Conservation (phyloP, 768 basidiomycete genomes). For the Nidularia pulvinata region DNA sequence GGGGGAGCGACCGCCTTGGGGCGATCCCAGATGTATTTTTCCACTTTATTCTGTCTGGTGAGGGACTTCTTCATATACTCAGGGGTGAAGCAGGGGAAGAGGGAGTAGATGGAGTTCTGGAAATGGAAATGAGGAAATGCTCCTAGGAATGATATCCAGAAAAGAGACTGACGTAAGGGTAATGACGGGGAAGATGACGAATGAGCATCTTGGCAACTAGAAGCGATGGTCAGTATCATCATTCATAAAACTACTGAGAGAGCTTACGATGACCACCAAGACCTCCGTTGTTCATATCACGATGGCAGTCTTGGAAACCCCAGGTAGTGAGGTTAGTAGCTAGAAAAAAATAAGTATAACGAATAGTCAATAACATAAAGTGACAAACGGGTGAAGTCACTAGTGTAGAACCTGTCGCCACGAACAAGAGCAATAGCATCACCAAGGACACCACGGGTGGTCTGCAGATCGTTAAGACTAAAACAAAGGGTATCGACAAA, state of each 20-base stretch:
- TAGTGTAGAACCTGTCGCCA: background rate
- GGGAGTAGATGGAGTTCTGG: conserved; percentile 51
- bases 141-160: background rate
- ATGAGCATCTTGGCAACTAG: conserved; percentile 42
- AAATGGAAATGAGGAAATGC: conserved; percentile 13
- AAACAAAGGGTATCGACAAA: background rate
- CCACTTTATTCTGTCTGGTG: conserved; percentile 31
- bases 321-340: conserved; percentile 20
- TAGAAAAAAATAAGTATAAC: background rate
- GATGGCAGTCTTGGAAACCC: conserved; percentile 49
- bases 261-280: conserved; percentile 29
- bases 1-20: conserved; percentile 19
- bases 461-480: background rate
- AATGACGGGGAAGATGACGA: conserved; percentile 41
- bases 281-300: conserved; percentile 38
- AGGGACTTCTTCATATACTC: conserved; percentile 33
- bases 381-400: background rate
- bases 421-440: background rate
- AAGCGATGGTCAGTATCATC: background rate
- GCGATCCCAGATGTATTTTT: conserved; percentile 39
- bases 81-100: conserved; percentile 72
- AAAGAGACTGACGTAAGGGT: conserved; percentile 24
- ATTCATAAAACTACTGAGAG: background rate
- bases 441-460: background rate
- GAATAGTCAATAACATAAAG: background rate